Conservation (phyloP, 2,329 filamentous ascomycete genomes). For the Penicillium sp. region DNA sequence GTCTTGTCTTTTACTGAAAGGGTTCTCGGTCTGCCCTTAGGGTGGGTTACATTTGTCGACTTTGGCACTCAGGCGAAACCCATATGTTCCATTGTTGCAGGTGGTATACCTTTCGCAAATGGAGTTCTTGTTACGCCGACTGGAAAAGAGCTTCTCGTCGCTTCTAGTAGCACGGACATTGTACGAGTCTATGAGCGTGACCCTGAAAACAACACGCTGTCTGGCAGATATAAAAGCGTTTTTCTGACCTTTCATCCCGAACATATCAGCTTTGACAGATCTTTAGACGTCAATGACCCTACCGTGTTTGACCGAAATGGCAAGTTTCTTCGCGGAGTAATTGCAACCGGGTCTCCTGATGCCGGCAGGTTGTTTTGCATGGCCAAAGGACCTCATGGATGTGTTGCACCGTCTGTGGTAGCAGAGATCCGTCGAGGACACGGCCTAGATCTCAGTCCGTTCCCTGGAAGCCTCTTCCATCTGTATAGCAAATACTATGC, state of each 20-base stretch:
- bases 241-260: conserved; percentile 16
- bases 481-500: conserved; percentile 13
- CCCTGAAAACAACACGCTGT: conserved; percentile 14
- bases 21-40: conserved; percentile 11
- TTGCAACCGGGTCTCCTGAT: conserved; percentile 15
- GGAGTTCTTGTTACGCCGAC: conserved; percentile 17
- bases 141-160: conserved; percentile 17
- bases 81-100: conserved; percentile 14
- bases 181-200: conserved; percentile 17
- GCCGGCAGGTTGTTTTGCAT: conserved; percentile 13
- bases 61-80: conserved; percentile 9
- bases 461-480: conserved; percentile 14
- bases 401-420: conserved; percentile 16
- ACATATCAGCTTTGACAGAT: conserved; percentile 17
- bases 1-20: conserved; percentile 15
- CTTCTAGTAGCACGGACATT: conserved; percentile 12
- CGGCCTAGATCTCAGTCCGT: conserved; percentile 16
- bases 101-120: conserved; percentile 16
- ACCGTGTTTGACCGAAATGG: conserved; percentile 16
- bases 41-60: conserved; percentile 18
- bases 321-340: conserved; percentile 17
- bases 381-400: conserved; percentile 14
- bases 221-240: conserved; percentile 11
- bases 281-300: conserved; percentile 14
- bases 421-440: conserved; percentile 17